Percentiles rank a stretch among this genome's conserved stretches.
Conservation (phyloP, 148 eudicot species). For the Agrostemma githago region DNA sequence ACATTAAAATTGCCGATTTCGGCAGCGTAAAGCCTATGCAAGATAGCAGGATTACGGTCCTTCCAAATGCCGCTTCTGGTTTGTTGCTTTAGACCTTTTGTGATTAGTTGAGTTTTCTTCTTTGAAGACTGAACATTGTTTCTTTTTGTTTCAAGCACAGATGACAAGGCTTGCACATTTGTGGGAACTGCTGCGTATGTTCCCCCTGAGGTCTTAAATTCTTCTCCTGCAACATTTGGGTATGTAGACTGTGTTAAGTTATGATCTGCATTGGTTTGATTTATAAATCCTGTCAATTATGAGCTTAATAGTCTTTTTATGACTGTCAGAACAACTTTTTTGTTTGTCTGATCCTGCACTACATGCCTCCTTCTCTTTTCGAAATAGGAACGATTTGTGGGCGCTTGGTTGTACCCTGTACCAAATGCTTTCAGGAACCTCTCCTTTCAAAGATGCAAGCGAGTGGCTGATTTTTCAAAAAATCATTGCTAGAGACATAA, state of each 20-base stretch:
- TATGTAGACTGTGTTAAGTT: constrained; percentile 27
- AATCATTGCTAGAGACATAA: constrained; percentile 85
- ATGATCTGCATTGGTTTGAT: background rate
- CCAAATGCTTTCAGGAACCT: constrained; percentile 98
- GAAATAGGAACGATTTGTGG: constrained; percentile 92
- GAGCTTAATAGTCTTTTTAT: background rate
- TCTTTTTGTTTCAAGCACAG: constrained; percentile 33
- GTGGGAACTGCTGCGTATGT: constrained; percentile 99
- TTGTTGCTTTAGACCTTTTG: background rate
- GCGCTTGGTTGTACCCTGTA: constrained; percentile 98
- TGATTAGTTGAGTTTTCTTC: background rate
- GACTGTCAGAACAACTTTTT: background rate
- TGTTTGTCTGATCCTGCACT: constrained; percentile 7
- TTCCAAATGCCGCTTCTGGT: constrained; percentile 99
- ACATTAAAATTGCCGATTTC: constrained; percentile 95
- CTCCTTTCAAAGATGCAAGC: constrained; percentile 98
- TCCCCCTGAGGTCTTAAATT: constrained; percentile 96
- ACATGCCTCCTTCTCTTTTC: constrained; percentile 10
- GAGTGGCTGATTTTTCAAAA: constrained; percentile 98
- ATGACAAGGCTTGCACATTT: constrained; percentile 97
- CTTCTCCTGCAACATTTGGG: constrained; percentile 99
- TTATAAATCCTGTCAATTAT: background rate
- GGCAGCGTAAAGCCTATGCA: constrained; percentile 99
- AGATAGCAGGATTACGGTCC: constrained; percentile 86
- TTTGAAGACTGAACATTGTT: constrained; percentile 5